Base-by-base conservation (phyloP, 768 basidiomycete genomes). In the Russula olivacea region DNA sequence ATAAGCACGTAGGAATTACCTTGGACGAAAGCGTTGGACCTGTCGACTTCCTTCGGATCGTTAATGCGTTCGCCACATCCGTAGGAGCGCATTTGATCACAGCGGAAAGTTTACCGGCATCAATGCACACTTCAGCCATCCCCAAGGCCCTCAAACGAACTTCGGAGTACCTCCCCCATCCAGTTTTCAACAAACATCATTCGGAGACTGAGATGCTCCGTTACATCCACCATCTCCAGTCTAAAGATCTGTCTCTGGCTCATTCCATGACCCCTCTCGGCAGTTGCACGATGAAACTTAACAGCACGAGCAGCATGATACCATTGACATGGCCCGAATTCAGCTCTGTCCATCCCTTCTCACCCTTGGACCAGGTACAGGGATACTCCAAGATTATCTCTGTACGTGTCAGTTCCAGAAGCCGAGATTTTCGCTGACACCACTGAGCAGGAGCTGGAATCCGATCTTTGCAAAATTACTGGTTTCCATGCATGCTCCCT, bases 181-280 rank as follows among this genome's bases (percentile, higher is more conserved):
- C 91, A 1, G 92, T 97, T 43, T 99, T 96, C 79, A 98, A 98
- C 79, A 85, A 88, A 59, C 89, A 98, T 71, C 96, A 98, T 73
- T 96, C 94, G 5, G 97, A 99, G 79, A 99, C 97, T 0, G 94
- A 98, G 76, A 94, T 99, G 90, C 79, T 99, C 38, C 93, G 97
- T 41, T 97, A 98, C 75, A 91, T 98, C 71, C 85, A 92, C 76
- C 89, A 93, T 68, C 83, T 99, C 54, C 91, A 94, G 64, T 87
- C 87, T 41, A 98, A 98, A 77, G 97, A 99, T 72, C 83, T 98
- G 61, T 88, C 92, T 32, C 86, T 99, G 36, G 89, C 91, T 10
- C 97, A 99, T 73, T 85, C 92, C 50, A 98, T 98, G 93, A 98
- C 97, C 68, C 88, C 92, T 14, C 83, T 95, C 3, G 94, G 94